Percentiles rank a stretch among this genome's conserved stretches.
Evolutionary conservation across 2,329 filamentous ascomycete genomes (phyloP).

Genomic region (Pestalotiopsis sp.): DNA sequence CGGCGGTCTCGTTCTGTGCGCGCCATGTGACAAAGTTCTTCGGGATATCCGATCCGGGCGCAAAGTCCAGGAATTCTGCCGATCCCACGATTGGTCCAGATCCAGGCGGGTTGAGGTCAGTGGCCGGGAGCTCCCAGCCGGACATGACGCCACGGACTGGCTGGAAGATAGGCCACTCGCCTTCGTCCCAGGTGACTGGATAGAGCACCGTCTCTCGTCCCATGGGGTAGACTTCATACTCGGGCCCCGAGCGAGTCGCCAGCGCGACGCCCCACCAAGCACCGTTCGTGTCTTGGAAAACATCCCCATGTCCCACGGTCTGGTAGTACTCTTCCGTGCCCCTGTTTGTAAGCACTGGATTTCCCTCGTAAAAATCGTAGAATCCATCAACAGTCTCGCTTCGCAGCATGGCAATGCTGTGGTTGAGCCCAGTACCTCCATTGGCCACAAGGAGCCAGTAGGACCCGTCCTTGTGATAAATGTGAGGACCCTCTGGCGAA

Average conservation of each 20-base stretch:
- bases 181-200: slow-evolving; percentile 47
- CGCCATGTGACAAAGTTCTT: slow-evolving; percentile 35
- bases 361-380: slow-evolving; percentile 41
- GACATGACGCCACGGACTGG: slow-evolving; percentile 46
- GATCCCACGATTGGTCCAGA: slow-evolving; percentile 26
- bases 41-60: slow-evolving; percentile 23
- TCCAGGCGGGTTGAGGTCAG: slow-evolving; percentile 35
- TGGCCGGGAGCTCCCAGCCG: slow-evolving; percentile 25
- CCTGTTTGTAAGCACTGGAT: slow-evolving; percentile 42
- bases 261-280: slow-evolving; percentile 57
- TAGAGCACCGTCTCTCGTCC: slow-evolving; percentile 52
- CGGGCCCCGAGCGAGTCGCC: slow-evolving; percentile 45
- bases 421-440: slow-evolving; percentile 45
- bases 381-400: slow-evolving; percentile 41
- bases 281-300: slow-evolving; percentile 44
- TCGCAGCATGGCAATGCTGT: slow-evolving; percentile 46
- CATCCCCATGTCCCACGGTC: slow-evolving; percentile 45
- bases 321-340: slow-evolving; percentile 42
- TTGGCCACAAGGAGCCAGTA: slow-evolving; percentile 55
- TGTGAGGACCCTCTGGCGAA: slow-evolving; percentile 48
- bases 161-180: slow-evolving; percentile 48
- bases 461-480: slow-evolving; percentile 45
- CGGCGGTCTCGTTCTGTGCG: slow-evolving; percentile 26
- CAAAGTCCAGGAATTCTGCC: slow-evolving; percentile 26
- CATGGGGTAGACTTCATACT: slow-evolving; percentile 50